phyloP scores from a whole-genome alignment of 257 asterid species.

The Fraxinus pennsylvanica region DNA sequence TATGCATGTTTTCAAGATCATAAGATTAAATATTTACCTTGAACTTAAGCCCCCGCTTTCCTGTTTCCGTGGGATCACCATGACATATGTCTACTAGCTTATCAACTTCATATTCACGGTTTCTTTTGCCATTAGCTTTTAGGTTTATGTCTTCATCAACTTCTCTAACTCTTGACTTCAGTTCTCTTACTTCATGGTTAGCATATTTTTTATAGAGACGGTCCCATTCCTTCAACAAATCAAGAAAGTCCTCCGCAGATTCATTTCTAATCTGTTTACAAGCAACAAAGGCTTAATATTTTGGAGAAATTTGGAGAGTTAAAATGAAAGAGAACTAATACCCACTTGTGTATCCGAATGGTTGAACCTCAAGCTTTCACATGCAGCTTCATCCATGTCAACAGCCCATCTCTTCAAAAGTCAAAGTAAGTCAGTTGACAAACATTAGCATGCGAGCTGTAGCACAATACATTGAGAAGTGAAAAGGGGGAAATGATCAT shows the following conservation, averaged over 20 bases:
- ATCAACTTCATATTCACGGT: conserved; percentile 46
- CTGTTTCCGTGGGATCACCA: conserved; percentile 39
- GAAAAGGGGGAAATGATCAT: background rate
- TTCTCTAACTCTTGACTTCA: conserved; percentile 25
- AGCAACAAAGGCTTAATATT: conserved; percentile 24
- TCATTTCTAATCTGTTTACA: conserved; percentile 46
- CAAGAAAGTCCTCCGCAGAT: conserved; percentile 50
- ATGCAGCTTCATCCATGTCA: conserved; percentile 46
- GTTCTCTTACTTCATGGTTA: conserved; percentile 27
- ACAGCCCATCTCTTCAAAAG: conserved; percentile 50
- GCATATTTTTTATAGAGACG: conserved; percentile 35
- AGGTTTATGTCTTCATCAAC: conserved; percentile 27
- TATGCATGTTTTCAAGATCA: conserved; percentile 4
- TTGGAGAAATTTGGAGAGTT: conserved; percentile 21
- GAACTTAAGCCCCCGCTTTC: conserved; percentile 44
- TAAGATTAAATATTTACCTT: conserved; percentile 35
- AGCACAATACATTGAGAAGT: conserved; percentile 8
- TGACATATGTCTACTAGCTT: conserved; percentile 47
- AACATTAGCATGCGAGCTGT: conserved; percentile 20
- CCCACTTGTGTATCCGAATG: conserved; percentile 47
- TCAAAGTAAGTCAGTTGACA: conserved; percentile 28
- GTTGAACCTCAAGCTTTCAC: conserved; percentile 48
- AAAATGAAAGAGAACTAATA: conserved; percentile 14
- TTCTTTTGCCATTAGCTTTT: conserved; percentile 25
- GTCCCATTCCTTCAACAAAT: conserved; percentile 54